These are phyloP conservation scores for Aspergillus quadrilineatus DNA, from an alignment of 2,329 filamentous ascomycete species.

Conservation along the genomic window DNA sequence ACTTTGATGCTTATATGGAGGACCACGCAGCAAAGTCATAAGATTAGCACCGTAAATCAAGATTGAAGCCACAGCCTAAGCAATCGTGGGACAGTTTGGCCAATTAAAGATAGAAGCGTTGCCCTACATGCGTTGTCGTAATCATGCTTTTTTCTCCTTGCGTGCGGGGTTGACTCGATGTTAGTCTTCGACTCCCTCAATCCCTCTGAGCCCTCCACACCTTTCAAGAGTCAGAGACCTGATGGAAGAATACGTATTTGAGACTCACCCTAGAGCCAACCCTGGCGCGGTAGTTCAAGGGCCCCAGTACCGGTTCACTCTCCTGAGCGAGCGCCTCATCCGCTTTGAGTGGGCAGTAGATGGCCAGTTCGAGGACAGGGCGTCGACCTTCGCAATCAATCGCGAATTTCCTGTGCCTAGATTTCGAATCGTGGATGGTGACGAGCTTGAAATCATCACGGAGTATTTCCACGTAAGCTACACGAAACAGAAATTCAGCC, in stretches of 20 bases:
- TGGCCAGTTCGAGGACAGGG: conserved; percentile 61
- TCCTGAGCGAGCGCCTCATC: conserved; percentile 57
- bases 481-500: conserved; percentile 56
- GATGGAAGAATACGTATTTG: conserved; percentile 4
- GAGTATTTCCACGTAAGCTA: conserved; percentile 57
- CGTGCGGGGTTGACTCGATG: not conserved
- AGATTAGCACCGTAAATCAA: not conserved
- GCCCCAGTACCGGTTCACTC: conserved; percentile 58
- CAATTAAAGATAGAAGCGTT: not conserved
- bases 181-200: not conserved
- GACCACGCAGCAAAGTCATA: not conserved
- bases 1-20: not conserved
- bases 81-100: too few relatives aligned
- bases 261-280: conserved; percentile 46
- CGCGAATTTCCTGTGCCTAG: conserved; percentile 50
- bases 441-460: conserved; percentile 58
- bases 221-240: not conserved
- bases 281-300: conserved; percentile 48
- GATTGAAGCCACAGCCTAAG: not conserved
- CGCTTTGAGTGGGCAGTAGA: conserved; percentile 64
- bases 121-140: not conserved
- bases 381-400: conserved; percentile 62
- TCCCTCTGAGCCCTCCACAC: too few relatives aligned
- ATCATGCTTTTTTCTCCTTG: not conserved
- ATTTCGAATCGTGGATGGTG: conserved; percentile 50